Conservation (phyloP, 2,329 filamentous ascomycete genomes). For the Neophaeococcomyces mojaviensis region DNA sequence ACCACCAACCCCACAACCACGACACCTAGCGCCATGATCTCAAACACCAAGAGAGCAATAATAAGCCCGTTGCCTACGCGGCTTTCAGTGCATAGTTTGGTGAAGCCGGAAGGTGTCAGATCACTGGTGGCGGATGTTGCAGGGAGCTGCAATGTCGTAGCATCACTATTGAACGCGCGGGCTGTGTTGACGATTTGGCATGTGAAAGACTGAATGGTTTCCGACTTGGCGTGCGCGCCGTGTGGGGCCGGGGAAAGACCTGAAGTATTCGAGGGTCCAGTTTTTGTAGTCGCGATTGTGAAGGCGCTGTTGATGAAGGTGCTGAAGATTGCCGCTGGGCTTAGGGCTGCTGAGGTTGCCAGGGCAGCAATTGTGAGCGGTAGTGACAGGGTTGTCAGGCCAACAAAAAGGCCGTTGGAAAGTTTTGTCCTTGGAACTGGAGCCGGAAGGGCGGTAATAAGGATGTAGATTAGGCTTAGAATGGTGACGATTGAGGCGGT, state of each 20-base stretch:
- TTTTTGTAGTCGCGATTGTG: conserved; percentile 11
- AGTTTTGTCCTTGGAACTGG: conserved; percentile 15
- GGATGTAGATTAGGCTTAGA: conserved; percentile 25
- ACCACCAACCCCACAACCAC: conserved; percentile 12
- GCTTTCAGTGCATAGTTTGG: conserved; percentile 31
- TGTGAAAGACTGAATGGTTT: conserved; percentile 22
- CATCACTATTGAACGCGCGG: conserved; percentile 14
- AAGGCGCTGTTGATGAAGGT: conserved; percentile 23
- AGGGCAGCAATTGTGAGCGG: background rate
- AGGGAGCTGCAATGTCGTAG: conserved; percentile 15
- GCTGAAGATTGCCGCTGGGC: conserved; percentile 2
- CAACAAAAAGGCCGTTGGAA: conserved; percentile 10
- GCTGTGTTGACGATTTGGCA: conserved; percentile 20
- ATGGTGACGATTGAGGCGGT: conserved; percentile 31
- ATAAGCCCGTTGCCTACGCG: conserved; percentile 31
- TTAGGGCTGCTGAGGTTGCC: background rate
- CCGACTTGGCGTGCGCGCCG: conserved; percentile 8
- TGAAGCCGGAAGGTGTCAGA: conserved; percentile 30
- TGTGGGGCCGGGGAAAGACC: conserved; percentile 2
- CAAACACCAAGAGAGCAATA: conserved; percentile 25
- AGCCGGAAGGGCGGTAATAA: conserved; percentile 11
- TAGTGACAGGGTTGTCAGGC: background rate
- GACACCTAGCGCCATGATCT: conserved; percentile 28
- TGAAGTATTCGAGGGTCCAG: background rate
- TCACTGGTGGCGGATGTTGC: conserved; percentile 13